Base-by-base conservation (phyloP, 345 rosid genomes). In the Eucalyptus lansdowneana region DNA sequence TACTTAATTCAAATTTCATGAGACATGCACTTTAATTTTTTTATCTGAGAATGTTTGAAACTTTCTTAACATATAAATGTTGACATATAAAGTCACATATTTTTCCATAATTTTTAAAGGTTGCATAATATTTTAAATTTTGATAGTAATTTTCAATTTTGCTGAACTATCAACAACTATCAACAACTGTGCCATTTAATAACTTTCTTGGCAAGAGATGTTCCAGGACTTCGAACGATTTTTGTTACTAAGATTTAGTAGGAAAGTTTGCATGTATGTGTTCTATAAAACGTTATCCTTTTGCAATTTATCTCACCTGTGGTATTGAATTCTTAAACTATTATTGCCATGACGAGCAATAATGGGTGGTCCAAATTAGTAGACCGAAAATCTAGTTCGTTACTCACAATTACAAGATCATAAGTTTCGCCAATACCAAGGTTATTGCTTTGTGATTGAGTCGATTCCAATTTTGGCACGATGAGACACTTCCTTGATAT, bases 41-140 rank as follows among this genome's bases (percentile, higher is more conserved):
- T 67, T 16, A 0, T 15, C 0, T 7, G 19, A 67, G 37, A 15
- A 31, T 31, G 10, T 16, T 17, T 4, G 12, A n/a, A 15, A 67
- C 21, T 67, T 31, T 15, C 1, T 1, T 69, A 8, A 69, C 80
- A 8, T 31, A 8, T 31, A 69, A 19, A 37, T 37, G 13, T 72
- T 72, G 44, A 72, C 25, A 37, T 72, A 9, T 72, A 72, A 17
- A 34, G 45, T 72, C 7, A 12, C 6, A 10, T 72, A 9, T 34
- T 34, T 34, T 72, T 34, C 40, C 81, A 72, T 9, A 65, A 4
- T 14, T n/a, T 65, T 29, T n/a, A 7, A 65, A 65, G 21, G 16
- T n/a, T 65, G 76, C 16, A n/a, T 65, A 72, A 19, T 34, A 34
- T 34, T 34, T 69, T 72, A 34, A 72, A 72, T 34, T 17, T 9